These are phyloP conservation scores for Baorangia bicolor DNA, from an alignment of 768 basidiomycete genomes.

Conservation along the genomic window DNA sequence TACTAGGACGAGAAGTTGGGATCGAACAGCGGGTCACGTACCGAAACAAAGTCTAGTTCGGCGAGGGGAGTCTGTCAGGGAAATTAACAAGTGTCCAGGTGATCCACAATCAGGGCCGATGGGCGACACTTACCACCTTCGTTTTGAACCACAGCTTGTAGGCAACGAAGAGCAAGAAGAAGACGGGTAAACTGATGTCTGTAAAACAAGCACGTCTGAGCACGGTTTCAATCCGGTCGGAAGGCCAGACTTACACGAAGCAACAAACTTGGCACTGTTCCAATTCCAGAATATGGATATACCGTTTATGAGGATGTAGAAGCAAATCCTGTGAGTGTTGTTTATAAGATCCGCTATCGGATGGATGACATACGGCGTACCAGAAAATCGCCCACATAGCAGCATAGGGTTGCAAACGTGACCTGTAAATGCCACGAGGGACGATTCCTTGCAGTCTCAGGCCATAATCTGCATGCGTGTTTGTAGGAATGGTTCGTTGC, in stretches of 20 bases:
- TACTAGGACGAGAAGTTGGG: background rate
- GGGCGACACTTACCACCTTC: conserved; percentile 16
- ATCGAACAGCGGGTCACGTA: conserved; percentile 26
- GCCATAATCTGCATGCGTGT: conserved; percentile 9
- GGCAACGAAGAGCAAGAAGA: conserved; percentile 43
- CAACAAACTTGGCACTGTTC: conserved; percentile 50
- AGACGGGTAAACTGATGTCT: conserved; percentile 43
- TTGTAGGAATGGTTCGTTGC: conserved; percentile 34
- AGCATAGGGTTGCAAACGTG: conserved; percentile 61
- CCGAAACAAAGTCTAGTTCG: conserved; percentile 74
- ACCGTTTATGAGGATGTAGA: conserved; percentile 61
- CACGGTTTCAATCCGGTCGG: background rate
- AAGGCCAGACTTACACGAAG: conserved; percentile 35
- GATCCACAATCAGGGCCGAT: background rate
- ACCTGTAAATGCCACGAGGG: conserved; percentile 61
- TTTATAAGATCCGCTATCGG: background rate
- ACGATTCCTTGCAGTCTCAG: conserved; percentile 45
- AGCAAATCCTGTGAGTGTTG: conserved; percentile 16
- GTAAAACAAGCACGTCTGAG: background rate
- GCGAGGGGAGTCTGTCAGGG: conserved; percentile 13
- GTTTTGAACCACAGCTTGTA: conserved; percentile 39
- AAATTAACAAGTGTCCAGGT: background rate
- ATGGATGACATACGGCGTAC: conserved; percentile 40
- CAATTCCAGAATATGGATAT: conserved; percentile 64
- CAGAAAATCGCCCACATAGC: conserved; percentile 71